Evolutionary conservation across 371 early-diverging fungal species (phyloP).

Genomic region (Entomophthora muscae): DNA sequence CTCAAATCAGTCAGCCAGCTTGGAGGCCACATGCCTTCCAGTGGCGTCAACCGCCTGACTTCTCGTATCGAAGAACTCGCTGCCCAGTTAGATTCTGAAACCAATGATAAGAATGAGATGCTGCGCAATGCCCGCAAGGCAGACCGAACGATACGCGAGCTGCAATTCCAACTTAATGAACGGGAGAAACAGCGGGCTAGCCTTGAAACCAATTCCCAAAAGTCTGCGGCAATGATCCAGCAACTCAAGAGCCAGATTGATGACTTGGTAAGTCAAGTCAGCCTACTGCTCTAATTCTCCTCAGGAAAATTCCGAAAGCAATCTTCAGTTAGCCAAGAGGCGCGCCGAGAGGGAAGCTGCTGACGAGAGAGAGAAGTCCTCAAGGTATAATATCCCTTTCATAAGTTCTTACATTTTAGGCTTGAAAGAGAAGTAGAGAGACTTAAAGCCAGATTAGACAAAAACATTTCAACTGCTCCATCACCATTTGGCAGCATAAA

Average conservation of each 20-base stretch:
- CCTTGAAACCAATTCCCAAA: conserved; percentile 47
- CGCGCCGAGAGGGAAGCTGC: conserved; percentile 53
- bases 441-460: conserved; percentile 16
- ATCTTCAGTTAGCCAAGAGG: conserved; percentile 46
- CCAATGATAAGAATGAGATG: conserved; percentile 35
- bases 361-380: conserved; percentile 29
- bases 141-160: conserved; percentile 62
- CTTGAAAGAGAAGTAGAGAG: conserved; percentile 22
- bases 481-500: conserved; percentile 5
- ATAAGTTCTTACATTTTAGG: conserved; percentile 5
- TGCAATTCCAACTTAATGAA: conserved; percentile 62
- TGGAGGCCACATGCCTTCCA: conserved; percentile 21
- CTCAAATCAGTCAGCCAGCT: conserved; percentile 33
- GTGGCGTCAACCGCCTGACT: conserved; percentile 31
- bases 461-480: not conserved
- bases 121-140: conserved; percentile 33
- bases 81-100: conserved; percentile 37
- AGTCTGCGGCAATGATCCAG: conserved; percentile 43
- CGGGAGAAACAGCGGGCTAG: conserved; percentile 46
- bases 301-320: conserved; percentile 42
- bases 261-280: conserved; percentile 32
- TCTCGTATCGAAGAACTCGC: conserved; percentile 44
- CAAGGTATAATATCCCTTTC: conserved; percentile 13
- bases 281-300: not conserved
- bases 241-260: conserved; percentile 43